A percentile compares a stretch with the other conserved stretches of the same genome.
phyloP scores from a whole-genome alignment of 352 stramenopile genomes.

The Globisporangium takayamanum region DNA sequence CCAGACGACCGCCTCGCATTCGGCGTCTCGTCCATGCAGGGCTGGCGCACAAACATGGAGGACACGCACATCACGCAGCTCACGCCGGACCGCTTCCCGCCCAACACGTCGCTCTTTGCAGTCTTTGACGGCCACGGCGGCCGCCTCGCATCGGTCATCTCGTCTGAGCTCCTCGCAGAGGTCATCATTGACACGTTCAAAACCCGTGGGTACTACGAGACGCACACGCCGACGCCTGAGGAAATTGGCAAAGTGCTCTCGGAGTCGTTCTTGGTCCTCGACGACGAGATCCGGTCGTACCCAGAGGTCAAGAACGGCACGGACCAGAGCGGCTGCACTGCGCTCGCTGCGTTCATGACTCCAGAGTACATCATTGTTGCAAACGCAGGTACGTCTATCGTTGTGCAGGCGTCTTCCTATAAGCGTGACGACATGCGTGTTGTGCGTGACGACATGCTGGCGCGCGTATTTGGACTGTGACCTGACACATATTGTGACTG shows the following conservation, averaged over 20 bases:
- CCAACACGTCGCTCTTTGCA: constrained; percentile 56
- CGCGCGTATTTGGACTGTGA: background rate
- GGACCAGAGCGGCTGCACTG: constrained; percentile 74
- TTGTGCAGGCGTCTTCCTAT: background rate
- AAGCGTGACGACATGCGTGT: too few species aligned
- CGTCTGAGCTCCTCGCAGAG: constrained; percentile 34
- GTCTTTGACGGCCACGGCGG: constrained; percentile 81
- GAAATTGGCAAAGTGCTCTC: constrained; percentile 53
- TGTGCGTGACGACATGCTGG: background rate
- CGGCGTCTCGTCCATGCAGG: constrained; percentile 73
- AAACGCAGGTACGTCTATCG: constrained; percentile 41
- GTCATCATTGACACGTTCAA: constrained; percentile 32
- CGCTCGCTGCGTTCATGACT: constrained; percentile 66
- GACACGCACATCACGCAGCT: constrained; percentile 65
- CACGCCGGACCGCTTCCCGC: constrained; percentile 34
- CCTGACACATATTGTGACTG: background rate
- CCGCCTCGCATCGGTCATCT: constrained; percentile 45
- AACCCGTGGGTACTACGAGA: constrained; percentile 29
- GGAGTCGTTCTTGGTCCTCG: constrained; percentile 60
- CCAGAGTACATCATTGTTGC: constrained; percentile 68
- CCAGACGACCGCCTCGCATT: constrained; percentile 52
- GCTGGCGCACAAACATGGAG: constrained; percentile 80
- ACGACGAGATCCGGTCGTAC: constrained; percentile 48
- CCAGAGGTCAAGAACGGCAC: constrained; percentile 41
- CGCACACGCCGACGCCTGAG: constrained; percentile 28